These are phyloP conservation scores for Acacia confusa DNA, from an alignment of 306 rosid species.

Conservation along the genomic window DNA sequence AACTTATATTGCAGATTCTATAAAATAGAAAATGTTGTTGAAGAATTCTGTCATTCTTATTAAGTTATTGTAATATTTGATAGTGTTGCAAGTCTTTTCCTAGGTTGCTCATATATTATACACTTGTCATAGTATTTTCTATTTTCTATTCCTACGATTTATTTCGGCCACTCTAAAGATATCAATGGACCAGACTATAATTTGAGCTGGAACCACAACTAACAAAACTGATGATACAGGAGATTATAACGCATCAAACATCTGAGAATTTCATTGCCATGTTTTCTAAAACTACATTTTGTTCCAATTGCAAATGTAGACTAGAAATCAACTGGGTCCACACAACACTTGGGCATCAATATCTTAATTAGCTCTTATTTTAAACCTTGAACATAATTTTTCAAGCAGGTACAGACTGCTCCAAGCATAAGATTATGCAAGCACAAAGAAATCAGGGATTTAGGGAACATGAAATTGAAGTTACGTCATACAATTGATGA, in stretches of 20 bases:
- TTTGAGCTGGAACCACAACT: neutral
- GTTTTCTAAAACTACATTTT: neutral
- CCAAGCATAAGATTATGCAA: too few relatives aligned
- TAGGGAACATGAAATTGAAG: too few relatives aligned
- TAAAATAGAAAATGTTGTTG: neutral
- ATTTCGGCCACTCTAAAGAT: too few relatives aligned
- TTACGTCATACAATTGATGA: too few relatives aligned
- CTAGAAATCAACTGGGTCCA: too few relatives aligned
- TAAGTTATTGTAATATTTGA: neutral
- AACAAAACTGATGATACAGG: neutral
- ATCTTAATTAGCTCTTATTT: too few relatives aligned
- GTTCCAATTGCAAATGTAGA: too few relatives aligned
- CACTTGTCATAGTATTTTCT: neutral
- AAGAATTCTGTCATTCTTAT: neutral
- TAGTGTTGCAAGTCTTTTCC: neutral
- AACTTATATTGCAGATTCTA: neutral
- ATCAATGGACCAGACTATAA: neutral
- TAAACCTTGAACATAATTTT: too few relatives aligned
- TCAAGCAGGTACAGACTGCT: too few relatives aligned
- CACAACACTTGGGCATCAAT: too few relatives aligned
- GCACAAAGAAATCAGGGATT: too few relatives aligned
- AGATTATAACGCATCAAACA: neutral
- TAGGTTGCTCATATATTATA: neutral
- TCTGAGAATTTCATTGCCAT: neutral
- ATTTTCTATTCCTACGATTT: neutral